Conservation (phyloP, 139 green algal genomes). For the Limnomonas spitsbergensis region DNA sequence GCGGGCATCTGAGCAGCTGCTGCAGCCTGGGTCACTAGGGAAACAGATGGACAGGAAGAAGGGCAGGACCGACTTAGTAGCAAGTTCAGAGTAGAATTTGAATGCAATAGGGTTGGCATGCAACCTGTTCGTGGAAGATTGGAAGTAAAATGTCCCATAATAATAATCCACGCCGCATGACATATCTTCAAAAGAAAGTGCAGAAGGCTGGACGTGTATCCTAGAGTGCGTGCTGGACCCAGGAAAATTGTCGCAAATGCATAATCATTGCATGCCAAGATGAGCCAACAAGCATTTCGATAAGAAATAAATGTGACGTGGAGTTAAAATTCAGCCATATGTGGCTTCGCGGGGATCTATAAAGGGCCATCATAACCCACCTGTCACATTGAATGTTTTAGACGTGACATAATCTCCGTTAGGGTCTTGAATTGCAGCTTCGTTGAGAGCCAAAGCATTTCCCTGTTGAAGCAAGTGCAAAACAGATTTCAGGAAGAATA, state of each 20-base stretch:
- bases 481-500: no score
- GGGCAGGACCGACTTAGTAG: neutral
- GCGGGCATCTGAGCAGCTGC: conserved; percentile 3
- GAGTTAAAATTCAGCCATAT: no score
- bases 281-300: neutral
- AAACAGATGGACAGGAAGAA: neutral
- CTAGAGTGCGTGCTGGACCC: no score
- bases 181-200: no score
- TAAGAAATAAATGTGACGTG: no score
- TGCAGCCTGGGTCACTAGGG: conserved; percentile 10
- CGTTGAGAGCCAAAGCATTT: neutral
- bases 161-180: no score
- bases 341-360: no score
- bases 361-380: no score
- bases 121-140: neutral
- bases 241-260: neutral
- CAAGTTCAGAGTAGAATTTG: neutral
- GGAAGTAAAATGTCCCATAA: no score
- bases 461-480: conserved; percentile 1
- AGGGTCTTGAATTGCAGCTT: neutral
- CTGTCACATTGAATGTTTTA: neutral
- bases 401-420: conserved; percentile 1
- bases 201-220: no score
- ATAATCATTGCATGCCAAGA: neutral
- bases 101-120: neutral